Evolutionary conservation across 2,329 filamentous ascomycete genomes (phyloP), one percentile per base, ranked within the genome.

Genomic region (Alternaria solani): DNA sequence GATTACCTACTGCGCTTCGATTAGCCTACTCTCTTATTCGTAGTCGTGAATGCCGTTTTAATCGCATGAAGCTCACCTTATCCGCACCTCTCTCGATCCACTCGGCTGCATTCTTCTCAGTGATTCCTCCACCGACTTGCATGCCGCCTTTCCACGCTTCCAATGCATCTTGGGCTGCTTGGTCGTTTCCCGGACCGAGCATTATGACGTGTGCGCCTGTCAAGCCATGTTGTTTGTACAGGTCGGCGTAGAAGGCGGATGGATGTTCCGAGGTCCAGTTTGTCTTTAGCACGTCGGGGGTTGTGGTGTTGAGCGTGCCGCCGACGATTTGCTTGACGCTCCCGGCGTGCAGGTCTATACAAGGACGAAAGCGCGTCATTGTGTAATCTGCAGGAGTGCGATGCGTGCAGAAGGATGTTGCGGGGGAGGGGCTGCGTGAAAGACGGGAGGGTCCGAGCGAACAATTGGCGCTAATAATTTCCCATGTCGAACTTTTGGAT

Each of bases 301-400:
- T 68, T 3, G 70, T 72, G 7, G 71, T 72, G 28, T 74, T 77
- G 63, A 99, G 86, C 2, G 95, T 98, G 61, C 95, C 94, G 69
- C 95, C 95, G 41, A 99, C 94, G 70, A 99, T 99, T 80, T 99
- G 95, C 83, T 99, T 99, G 61, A 99, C 95, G 76, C 94, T 90
- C 14, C 95, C 95, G n/a, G 94, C 90, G 79, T 99, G 95, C 54
- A 99, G 87, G 81, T 99, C 95, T 79, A 99, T 98, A 76, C 95
- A 99, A 20, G 95, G 95, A 39, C 95, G 87, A 76, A 99, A 99
- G 70, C 90, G 89, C 3, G 95, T 98, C 95, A 99, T 97, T 36
- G 41, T 18, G 30, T 7, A 49, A 7, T 36, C 6, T 30, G 32
- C 25, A 30, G n/a, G 8, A 25, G 20, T 52, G 39, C 16, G 41